phyloP scores from a whole-genome alignment of 1,284 basidiomycete genomes.

The Ustilago cynodontis region DNA sequence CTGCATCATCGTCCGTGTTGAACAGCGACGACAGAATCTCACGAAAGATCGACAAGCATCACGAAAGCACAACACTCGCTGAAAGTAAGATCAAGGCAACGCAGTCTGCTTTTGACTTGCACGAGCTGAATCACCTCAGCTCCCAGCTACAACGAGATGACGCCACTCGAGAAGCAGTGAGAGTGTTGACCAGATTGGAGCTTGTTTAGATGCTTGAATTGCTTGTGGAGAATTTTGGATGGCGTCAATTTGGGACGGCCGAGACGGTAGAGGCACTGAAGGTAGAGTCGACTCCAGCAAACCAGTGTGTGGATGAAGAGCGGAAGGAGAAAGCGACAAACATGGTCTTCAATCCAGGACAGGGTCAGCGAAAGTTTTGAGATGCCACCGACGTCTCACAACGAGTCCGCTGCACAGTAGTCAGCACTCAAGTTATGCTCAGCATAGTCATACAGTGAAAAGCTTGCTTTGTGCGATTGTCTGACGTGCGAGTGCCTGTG shows the following conservation, averaged over 20 bases:
- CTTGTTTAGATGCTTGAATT: slow-evolving; percentile 23
- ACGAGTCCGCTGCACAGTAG: too few relatives aligned
- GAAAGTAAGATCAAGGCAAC: slow-evolving; percentile 36
- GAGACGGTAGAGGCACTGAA: slow-evolving; percentile 24
- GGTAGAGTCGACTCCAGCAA: slow-evolving; percentile 24
- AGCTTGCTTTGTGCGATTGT: too few relatives aligned
- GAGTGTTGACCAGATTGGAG: slow-evolving; percentile 24
- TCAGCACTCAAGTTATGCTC: too few relatives aligned
- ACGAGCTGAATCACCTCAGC: slow-evolving; percentile 16
- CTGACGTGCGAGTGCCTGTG: too few relatives aligned
- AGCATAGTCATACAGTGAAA: too few relatives aligned
- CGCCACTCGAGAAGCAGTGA: background rate
- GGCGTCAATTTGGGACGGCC: slow-evolving; percentile 16
- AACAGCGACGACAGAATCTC: background rate
- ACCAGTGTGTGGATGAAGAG: slow-evolving; percentile 12
- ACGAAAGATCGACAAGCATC: slow-evolving; percentile 16
- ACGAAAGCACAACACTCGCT: slow-evolving; percentile 16
- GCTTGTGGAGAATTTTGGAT: slow-evolving; percentile 30
- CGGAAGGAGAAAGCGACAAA: slow-evolving; percentile 32
- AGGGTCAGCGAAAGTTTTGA: slow-evolving; percentile 34
- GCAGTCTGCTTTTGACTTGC: slow-evolving; percentile 12
- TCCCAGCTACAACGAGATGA: background rate
- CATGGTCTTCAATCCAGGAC: slow-evolving; percentile 29
- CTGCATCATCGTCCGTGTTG: background rate
- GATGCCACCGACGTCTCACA: too few relatives aligned